Conservation (phyloP, 2,329 filamentous ascomycete genomes). For the Fusarium sulawesiense region DNA sequence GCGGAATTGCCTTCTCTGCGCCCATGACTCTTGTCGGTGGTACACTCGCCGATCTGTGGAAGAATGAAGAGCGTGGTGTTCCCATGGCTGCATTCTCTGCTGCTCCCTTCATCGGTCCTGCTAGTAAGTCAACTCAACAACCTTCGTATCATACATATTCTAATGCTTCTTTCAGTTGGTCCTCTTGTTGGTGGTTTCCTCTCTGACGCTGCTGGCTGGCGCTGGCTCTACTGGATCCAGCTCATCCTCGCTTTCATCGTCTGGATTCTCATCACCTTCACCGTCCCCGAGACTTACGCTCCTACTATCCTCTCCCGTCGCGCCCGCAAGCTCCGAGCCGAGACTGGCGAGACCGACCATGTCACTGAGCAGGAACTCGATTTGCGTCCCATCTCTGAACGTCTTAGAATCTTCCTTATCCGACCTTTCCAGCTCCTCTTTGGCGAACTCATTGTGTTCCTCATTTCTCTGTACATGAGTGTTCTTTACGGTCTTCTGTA, state of each 20-base stretch:
- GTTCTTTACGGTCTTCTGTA: slow-evolving; percentile 80
- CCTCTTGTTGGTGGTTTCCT: slow-evolving; percentile 83
- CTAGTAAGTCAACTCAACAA: slow-evolving; percentile 56
- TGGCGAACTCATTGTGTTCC: slow-evolving; percentile 83
- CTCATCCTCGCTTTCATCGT: slow-evolving; percentile 77
- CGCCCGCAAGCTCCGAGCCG: slow-evolving; percentile 76
- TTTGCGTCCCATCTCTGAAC: slow-evolving; percentile 73
- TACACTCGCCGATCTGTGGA: slow-evolving; percentile 86
- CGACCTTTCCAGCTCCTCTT: slow-evolving; percentile 89
- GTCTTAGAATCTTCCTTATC: slow-evolving; percentile 78
- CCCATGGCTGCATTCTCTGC: slow-evolving; percentile 89
- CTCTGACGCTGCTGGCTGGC: slow-evolving; percentile 76
- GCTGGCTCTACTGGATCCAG: slow-evolving; percentile 90
- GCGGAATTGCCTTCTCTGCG: slow-evolving; percentile 85
- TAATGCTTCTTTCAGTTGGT: slow-evolving; percentile 59
- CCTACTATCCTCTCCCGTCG: slow-evolving; percentile 78
- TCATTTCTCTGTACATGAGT: slow-evolving; percentile 87
- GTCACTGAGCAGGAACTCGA: slow-evolving; percentile 88
- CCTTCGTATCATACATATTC: background rate
- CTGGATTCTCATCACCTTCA: slow-evolving; percentile 84
- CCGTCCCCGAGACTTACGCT: slow-evolving; percentile 90
- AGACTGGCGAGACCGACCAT: slow-evolving; percentile 73
- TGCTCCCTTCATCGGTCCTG: slow-evolving; percentile 84
- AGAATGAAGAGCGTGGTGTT: slow-evolving; percentile 83
- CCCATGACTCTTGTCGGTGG: slow-evolving; percentile 89